Evolutionary conservation across 2,329 filamentous ascomycete genomes (phyloP), one percentile per base, ranked within the genome.

Genomic region (Sphaceloma murrayae): DNA sequence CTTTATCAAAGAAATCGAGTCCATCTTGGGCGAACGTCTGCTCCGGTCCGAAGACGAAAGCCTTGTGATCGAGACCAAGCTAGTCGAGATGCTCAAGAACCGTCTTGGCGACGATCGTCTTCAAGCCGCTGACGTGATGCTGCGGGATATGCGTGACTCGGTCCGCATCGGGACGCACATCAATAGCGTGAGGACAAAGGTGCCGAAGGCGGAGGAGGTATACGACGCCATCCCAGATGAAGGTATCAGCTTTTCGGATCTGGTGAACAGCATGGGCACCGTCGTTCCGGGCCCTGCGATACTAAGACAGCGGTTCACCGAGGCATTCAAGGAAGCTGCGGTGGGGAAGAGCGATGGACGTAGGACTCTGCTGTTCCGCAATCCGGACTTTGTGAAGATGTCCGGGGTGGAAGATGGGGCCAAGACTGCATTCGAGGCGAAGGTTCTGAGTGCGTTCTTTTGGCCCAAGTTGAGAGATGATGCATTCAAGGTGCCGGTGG

Each of bases 81-180:
- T 95, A 3, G 72, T 96, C 4, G 80, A 89, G 46, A 73, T 96
- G 7, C 73, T 98, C 48, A 95, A 95, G 66, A 74, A 85, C 49
- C 79, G 88, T 6, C 88, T 95, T 46, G 89, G 89, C 17, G 86
- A 95, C 52, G 73, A 75, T 19, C 79, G 85, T 11, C 68, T 98
- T 34, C 91, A 96, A 59, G 84, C 85, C 38, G 95, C 88, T 62
- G 89, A 98, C 58, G 91, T 98, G 55, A 98, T 98, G 91, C 75
- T 98, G 46, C 85, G 82, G 51, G 91, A 98, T 59, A 83, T 96
- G 26, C 75, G 83, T 52, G 88, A 95, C 48, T 84, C 95, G 57
- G 66, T 70, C 5, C 67, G 73, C 9, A 77, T 94, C 34, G 69
- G 77, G 31, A 54, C 49, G 24, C 52, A 55, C 3, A 48, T 61